phyloP scores from a whole-genome alignment of 2,329 filamentous ascomycete genomes.

The Pseudogymnoascus destructans region DNA sequence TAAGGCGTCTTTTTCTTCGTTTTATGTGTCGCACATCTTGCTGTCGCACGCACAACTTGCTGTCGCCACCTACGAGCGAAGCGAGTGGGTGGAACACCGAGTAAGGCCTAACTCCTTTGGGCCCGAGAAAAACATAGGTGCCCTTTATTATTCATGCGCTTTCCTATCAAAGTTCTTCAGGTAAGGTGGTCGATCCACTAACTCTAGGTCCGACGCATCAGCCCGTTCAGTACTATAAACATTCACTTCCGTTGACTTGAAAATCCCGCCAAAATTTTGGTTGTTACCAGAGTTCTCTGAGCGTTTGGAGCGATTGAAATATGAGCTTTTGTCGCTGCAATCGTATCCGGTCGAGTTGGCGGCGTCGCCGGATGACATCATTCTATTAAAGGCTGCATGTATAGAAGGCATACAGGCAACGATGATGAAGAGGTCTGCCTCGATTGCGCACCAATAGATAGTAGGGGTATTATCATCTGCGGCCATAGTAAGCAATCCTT shows the following conservation, averaged over 20 bases:
- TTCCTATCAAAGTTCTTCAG: background rate
- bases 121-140: background rate
- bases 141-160: background rate
- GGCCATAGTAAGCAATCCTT: background rate
- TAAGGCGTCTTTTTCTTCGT: too few relatives aligned
- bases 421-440: conserved; percentile 1
- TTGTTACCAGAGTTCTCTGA: conserved; percentile 1
- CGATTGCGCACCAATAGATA: conserved; percentile 6
- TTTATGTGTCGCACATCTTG: too few relatives aligned
- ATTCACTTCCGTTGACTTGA: conserved; percentile 11
- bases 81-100: too few relatives aligned
- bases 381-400: background rate
- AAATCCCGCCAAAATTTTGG: conserved; percentile 9
- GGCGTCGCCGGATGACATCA: background rate
- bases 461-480: conserved; percentile 3
- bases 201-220: conserved; percentile 12
- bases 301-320: conserved; percentile 8
- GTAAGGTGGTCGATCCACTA: conserved; percentile 9
- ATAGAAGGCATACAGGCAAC: conserved; percentile 9
- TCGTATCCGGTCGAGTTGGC: background rate
- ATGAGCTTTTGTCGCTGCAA: conserved; percentile 10
- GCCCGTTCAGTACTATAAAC: conserved; percentile 9
- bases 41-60: too few relatives aligned
- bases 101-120: background rate
- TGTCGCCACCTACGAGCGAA: too few relatives aligned